Base-by-base conservation (phyloP, 805 yeast genomes). In the Kazachstania bromeliacearum region DNA sequence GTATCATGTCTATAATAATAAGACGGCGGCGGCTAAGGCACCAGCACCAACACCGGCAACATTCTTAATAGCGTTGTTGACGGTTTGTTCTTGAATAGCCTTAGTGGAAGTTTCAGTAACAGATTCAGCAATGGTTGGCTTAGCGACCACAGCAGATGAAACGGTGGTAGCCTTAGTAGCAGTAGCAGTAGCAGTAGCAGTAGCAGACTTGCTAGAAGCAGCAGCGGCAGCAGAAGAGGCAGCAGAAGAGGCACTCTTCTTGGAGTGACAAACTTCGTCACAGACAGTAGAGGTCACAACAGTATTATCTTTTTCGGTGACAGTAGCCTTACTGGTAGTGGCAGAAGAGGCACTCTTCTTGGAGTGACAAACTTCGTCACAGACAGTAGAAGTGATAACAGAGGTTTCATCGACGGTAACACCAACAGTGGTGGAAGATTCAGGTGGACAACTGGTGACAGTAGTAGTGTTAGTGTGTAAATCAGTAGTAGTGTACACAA, bases 11-110 rank as follows among this genome's bases (percentile, higher is more conserved):
- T 36, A 42, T 32, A 42, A 39, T 19, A 42, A 39, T 30, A 42
- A 34, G 26, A 41, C 45, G 21, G 40, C 45, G 21, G 41, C 45
- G 18, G 45, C 45, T 14, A 38, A 16, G 17, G 33, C 35, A 41
- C 45, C 45, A 26, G 45, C 45, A 36, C 42, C 42, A 29, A 36
- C 32, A 31, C 45, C 45, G 13, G 30, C 34, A 22, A 31, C 29
- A 25, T 38, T 38, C 32, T 30, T 41, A 19, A 23, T 24, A 29
- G 45, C 45, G 36, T 33, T 40, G 21, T 45, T 45, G 16, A 38
- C 38, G 15, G 48, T 40, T 34, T 39, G 39, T 26, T 48, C 59
- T 24, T 42, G 31, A 22, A 32, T 26, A 7, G 28, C 14, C 15
- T 26, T 26, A 15, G 28, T 25, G 14, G 28, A n/a, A n/a, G n/a